These are phyloP conservation scores for Aspergillus ochraceus DNA, from an alignment of 2,329 filamentous ascomycete genomes.

Conservation along the genomic window DNA sequence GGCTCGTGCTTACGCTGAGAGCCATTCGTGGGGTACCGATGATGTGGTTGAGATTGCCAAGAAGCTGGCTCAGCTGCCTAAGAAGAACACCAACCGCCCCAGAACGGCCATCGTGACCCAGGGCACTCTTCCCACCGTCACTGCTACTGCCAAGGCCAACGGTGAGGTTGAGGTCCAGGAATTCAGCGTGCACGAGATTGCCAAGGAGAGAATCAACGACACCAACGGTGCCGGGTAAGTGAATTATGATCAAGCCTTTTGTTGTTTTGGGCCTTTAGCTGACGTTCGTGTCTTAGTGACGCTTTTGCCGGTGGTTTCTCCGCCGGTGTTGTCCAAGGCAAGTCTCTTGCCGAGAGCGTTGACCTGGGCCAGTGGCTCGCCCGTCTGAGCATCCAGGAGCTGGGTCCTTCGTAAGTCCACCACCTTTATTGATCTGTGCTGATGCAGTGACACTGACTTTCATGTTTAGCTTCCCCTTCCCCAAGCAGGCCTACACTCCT, in stretches of 20 bases:
- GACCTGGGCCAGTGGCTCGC: constrained; percentile 98
- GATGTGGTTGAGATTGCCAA: constrained; percentile 84
- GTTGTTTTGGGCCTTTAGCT: constrained; percentile 8
- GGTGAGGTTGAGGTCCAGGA: constrained; percentile 66
- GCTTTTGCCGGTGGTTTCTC: constrained; percentile 94
- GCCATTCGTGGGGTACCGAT: constrained; percentile 71
- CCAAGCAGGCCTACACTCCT: constrained; percentile 72
- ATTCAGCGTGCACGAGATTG: constrained; percentile 79
- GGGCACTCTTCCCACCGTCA: constrained; percentile 85
- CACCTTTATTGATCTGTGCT: background rate
- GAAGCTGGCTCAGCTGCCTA: constrained; percentile 81
- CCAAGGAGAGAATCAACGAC: constrained; percentile 79
- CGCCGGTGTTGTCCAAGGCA: constrained; percentile 83
- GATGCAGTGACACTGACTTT: background rate
- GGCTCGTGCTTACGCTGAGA: constrained; percentile 81
- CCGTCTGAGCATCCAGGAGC: constrained; percentile 87
- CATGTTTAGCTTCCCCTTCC: constrained; percentile 70
- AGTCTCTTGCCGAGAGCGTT: constrained; percentile 73
- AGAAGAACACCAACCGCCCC: constrained; percentile 83
- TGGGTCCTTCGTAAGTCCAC: constrained; percentile 85
- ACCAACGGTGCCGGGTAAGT: constrained; percentile 84
- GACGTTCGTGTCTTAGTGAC: constrained; percentile 57
- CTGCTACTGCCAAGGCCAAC: constrained; percentile 70
- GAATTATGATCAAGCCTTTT: background rate
- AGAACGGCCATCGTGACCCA: constrained; percentile 91